Evolutionary conservation across 2,329 filamentous ascomycete genomes (phyloP), one percentile per base, ranked within the genome.

Genomic region (Pseudophaeomoniella oleicola): DNA sequence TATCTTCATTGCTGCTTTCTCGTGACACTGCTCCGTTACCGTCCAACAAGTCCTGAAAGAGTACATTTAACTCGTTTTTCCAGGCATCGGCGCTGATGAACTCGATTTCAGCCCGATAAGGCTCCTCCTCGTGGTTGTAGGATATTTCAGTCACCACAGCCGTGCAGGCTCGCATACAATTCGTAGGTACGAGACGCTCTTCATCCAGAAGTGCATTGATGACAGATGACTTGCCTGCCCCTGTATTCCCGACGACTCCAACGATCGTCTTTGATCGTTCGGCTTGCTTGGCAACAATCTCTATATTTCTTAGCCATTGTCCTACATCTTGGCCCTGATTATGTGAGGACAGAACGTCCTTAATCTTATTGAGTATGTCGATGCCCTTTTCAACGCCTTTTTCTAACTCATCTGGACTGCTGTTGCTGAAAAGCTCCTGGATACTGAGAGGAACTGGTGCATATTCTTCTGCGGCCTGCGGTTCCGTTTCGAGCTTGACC

Each of bases 181-280:
- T 71, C 0, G 68, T 72, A 0, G 67, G 64, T 0, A 63, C 60
- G 12, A 72, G 53, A n/a, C 66, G 59, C 42, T 78, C 71, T 44
- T 78, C 70, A 18, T 77, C 71, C 0, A 78, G 57, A 19, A 79
- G 47, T 0, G 74, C 73, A 45, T 78, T 79, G 50, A 79, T 75
- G 0, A 78, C 57, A 2, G 68, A 72, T 14, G 65, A 72, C 46
- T 79, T 80, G 0, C 75, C 75, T 1, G 69, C 66, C 0, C 74
- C 73, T 0, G 75, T 78, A 37, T 67, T 71, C 1, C 74, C 75
- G 2, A 75, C 65, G 1, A 79, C 67, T 4, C 72, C 74, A 1
- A 62, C 60, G 12, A 57, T 54, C 9, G 62, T 63, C 16, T 50
- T 55, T 2, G 46, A 47, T 14, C 52, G 53, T 4, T 48, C 47